Conservation (phyloP, 2,329 filamentous ascomycete species). For the Xylariaceae sp. region DNA sequence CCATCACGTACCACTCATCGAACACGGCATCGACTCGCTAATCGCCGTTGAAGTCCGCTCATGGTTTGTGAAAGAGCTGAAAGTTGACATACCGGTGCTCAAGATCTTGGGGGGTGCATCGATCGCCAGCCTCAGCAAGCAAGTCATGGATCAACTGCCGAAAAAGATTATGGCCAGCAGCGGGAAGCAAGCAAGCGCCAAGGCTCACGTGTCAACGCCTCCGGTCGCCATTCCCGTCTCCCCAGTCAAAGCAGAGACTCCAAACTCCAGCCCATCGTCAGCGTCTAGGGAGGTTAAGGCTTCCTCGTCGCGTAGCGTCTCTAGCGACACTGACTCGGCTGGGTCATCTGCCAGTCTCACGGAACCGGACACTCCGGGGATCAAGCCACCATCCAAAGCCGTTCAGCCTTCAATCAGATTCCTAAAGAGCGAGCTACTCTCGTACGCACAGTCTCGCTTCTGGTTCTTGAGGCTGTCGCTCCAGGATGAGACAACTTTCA, state of each 20-base stretch:
- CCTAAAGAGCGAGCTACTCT: conserved; percentile 23
- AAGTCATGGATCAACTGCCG: conserved; percentile 7
- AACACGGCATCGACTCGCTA: conserved; percentile 28
- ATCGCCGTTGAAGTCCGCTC: conserved; percentile 35
- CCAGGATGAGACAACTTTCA: conserved; percentile 34
- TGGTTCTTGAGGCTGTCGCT: conserved; percentile 32
- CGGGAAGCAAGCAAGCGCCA: not conserved
- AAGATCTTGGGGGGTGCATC: conserved; percentile 26
- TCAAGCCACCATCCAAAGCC: not conserved
- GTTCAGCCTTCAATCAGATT: too few relatives aligned
- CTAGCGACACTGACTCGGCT: too few relatives aligned
- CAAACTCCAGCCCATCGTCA: too few relatives aligned
- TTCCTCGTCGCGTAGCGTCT: too few relatives aligned
- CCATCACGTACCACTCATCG: conserved; percentile 8
- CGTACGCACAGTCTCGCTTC: conserved; percentile 35
- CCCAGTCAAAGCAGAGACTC: too few relatives aligned
- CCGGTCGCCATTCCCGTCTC: too few relatives aligned
- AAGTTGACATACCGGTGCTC: conserved; percentile 41
- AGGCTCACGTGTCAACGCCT: not conserved
- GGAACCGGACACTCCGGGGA: too few relatives aligned
- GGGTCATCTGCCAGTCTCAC: too few relatives aligned
- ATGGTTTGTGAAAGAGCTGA: conserved; percentile 44
- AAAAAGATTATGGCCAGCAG: not conserved
- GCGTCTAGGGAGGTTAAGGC: too few relatives aligned
- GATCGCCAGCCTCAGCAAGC: conserved; percentile 4